Base-by-base conservation (phyloP, 345 rosid genomes). In the Salix koriyanagi region DNA sequence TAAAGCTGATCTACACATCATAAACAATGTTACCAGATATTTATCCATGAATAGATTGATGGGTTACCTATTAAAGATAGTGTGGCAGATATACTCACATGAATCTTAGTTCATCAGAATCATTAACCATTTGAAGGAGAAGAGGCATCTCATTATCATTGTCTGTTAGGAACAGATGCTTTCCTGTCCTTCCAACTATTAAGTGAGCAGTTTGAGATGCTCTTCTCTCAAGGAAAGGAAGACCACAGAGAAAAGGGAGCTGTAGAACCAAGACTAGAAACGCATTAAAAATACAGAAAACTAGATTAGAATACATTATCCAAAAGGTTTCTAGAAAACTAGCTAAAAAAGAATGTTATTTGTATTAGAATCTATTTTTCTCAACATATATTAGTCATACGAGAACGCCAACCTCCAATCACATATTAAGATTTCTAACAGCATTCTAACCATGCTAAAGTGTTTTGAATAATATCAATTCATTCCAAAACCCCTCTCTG, bases 231-330 rank as follows among this genome's bases (percentile, higher is more conserved):
- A 95, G 97, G 88, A 93, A 91, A 66, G 94, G 90, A 77, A 93
- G 90, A 79, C 97, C 99, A 71, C 95, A 91, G 23, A 93, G 95
- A 80, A 95, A 64, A n/a, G 99, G 97, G 68, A 93, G 89, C 99
- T 91, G 86, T 74, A 69, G 36, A 65, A 85, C 48, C 46, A 73
- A 82, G 3, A 72, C 16, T 6, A 3, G 8, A 72, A 39, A 6
- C 13, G 23, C 16, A 56, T 11, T 39, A 23, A 69, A 36, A 6
- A 26, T 60, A 54, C 44, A 44, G 18, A 30, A 73, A 34, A 34
- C 36, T 34, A 34, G 36, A 34, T 34, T 34, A 34, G 36, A 34
- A 3, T 2, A 0, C 37, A 62, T 41, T 34, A 32, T 19, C 71
- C 52, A 37, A 58, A 50, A 12, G 61, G 41, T 32, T 39, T 23